Conservation (phyloP, 2,329 filamentous ascomycete genomes). For the Aureobasidium lini region DNA sequence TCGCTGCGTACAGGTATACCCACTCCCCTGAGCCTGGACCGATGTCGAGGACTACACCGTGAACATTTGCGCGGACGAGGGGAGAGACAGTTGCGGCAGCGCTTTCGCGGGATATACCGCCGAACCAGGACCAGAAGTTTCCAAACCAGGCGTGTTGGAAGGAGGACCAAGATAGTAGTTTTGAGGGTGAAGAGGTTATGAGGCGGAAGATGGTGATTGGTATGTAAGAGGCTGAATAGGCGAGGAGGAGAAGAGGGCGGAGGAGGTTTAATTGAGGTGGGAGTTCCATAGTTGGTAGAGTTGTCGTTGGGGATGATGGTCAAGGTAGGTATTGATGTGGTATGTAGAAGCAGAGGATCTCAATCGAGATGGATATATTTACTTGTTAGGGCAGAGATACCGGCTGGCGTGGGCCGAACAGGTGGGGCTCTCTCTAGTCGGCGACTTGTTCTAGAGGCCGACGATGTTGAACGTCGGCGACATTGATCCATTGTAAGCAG, state of each 20-base stretch:
- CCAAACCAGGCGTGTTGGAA: conserved; percentile 50
- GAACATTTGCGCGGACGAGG: conserved; percentile 43
- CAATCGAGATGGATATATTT: neutral
- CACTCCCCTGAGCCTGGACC: conserved; percentile 56
- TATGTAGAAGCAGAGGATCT: too few species aligned
- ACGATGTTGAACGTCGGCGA: neutral
- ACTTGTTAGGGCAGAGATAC: neutral
- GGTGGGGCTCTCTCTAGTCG: neutral
- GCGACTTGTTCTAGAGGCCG: conserved; percentile 1
- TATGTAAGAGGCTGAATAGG: conserved; percentile 41
- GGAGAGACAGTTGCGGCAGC: conserved; percentile 43
- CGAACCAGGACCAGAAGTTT: conserved; percentile 51
- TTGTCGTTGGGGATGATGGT: neutral
- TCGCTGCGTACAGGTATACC: conserved; percentile 45
- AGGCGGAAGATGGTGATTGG: conserved; percentile 44
- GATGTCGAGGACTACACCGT: conserved; percentile 53
- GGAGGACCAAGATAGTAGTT: conserved; percentile 21
- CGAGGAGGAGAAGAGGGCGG: conserved; percentile 41
- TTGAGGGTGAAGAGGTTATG: conserved; percentile 18
- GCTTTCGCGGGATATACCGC: conserved; percentile 42
- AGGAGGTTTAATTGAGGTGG: conserved; percentile 23
- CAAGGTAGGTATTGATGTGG: too few species aligned
- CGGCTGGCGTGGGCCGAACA: neutral
- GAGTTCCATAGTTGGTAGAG: neutral
- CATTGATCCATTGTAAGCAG: neutral